These are phyloP conservation scores for Colletotrichum australisinense DNA, from an alignment of 2,329 filamentous ascomycete genomes.

Conservation along the genomic window DNA sequence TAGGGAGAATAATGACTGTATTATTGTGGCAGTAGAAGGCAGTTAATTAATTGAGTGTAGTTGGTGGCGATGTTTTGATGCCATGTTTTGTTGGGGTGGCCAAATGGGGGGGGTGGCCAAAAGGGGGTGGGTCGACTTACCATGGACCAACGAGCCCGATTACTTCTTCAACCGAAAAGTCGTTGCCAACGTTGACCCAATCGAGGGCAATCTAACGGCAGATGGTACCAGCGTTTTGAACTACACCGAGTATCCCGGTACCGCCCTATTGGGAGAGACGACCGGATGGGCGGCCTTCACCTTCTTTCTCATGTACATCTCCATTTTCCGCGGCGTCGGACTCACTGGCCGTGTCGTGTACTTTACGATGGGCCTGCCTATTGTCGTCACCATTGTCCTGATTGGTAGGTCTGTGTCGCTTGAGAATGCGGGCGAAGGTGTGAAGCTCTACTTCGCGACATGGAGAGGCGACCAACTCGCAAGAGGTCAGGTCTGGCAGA, in stretches of 20 bases:
- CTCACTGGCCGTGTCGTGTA: conserved; percentile 69
- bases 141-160: conserved; percentile 62
- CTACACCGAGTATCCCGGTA: conserved; percentile 60
- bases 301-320: conserved; percentile 70
- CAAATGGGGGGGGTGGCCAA: no score
- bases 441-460: conserved; percentile 58
- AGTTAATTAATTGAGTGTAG: no score
- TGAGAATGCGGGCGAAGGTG: conserved; percentile 62
- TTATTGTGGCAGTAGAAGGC: no score
- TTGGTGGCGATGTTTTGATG: no score
- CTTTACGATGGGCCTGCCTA: conserved; percentile 71
- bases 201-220: conserved; percentile 49
- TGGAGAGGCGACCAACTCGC: conserved; percentile 62
- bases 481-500: conserved; percentile 66
- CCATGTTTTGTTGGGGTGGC: no score
- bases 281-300: conserved; percentile 67
- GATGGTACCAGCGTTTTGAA: conserved; percentile 41
- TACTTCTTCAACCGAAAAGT: conserved; percentile 65
- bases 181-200: conserved; percentile 57
- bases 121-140: no score
- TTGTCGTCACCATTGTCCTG: conserved; percentile 66
- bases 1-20: no score
- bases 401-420: conserved; percentile 65
- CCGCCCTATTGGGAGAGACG: conserved; percentile 63
- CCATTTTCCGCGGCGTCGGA: conserved; percentile 69